Conservation (phyloP, 495 filamentous ascomycete genomes). For the Podospora didyma region DNA sequence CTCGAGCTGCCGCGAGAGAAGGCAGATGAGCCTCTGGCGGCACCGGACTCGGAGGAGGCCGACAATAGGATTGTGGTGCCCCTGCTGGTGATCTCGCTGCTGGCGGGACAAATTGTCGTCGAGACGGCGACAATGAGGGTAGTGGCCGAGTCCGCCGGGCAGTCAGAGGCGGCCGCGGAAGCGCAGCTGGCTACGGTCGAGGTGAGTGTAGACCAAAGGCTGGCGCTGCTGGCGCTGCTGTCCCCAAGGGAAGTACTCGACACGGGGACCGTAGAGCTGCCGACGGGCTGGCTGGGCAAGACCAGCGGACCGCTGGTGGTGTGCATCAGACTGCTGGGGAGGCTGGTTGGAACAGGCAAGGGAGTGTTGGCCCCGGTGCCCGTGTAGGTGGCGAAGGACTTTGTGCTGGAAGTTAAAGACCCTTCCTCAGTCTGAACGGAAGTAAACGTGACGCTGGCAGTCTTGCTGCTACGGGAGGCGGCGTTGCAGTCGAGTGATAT, state of each 20-base stretch:
- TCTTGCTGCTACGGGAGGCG: constrained; percentile 32
- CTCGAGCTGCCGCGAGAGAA: constrained; percentile 8
- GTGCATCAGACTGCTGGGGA: too few relatives aligned
- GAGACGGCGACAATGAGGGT: constrained; percentile 58
- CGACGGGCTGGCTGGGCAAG: constrained; percentile 12
- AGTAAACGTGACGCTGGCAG: too few relatives aligned
- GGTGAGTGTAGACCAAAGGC: constrained; percentile 50
- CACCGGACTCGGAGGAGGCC: constrained; percentile 6
- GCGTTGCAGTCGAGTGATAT: constrained; percentile 78
- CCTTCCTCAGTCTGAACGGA: too few relatives aligned
- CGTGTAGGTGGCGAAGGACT: too few relatives aligned
- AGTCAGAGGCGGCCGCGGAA: constrained; percentile 53
- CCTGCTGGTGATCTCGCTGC: constrained; percentile 45
- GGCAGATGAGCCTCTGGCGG: not conserved
- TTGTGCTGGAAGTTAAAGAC: constrained; percentile 11
- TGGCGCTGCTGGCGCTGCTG: constrained; percentile 18
- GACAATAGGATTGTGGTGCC: constrained; percentile 14
- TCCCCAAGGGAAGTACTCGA: too few relatives aligned
- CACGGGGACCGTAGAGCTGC: constrained; percentile 14
- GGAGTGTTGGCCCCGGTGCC: too few relatives aligned
- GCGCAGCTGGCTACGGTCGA: constrained; percentile 59
- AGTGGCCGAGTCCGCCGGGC: constrained; percentile 52
- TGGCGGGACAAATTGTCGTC: constrained; percentile 57
- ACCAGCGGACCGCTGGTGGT: too few relatives aligned
- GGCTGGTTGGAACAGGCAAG: too few relatives aligned